Evolutionary conservation across 2,329 filamentous ascomycete genomes (phyloP), one percentile per base, ranked within the genome.

Genomic region (Paecilomyces variotii): DNA sequence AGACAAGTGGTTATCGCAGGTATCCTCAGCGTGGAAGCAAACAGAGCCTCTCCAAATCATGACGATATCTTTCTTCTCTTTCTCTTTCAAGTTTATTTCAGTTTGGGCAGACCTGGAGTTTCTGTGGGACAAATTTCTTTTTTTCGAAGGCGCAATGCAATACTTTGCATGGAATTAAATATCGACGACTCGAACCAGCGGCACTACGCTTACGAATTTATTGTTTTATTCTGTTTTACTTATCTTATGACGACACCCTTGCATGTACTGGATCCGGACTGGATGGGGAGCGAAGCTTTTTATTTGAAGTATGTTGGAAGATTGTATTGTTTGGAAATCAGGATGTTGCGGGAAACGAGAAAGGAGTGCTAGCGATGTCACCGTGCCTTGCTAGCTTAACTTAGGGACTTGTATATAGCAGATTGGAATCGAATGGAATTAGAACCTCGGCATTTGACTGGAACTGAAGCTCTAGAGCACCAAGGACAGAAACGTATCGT

Each of bases 21-120:
- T 59, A 59, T 35, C 55, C 61, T 10, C 60, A 58, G 39, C 65
- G 67, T 35, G 58, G 59, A 30, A 53, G 62, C 19, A 59, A 62
- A 51, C 68, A 45, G 53, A 59, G 58, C 12, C 4, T 24, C 51
- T 34, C 34, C 5, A 27, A 2, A 5, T 35, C 32, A 35, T 54
- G 39, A 14, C 39, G n/a, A 10, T 45, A 14, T 45, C 19, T 45
- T 9, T 19, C n/a, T 45, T 45, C 7, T 45, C 39, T 45, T 45
- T 45, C 5, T 19, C n/a, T 45, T 45, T 24, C 5, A n/a, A 9
- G 39, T 7, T 45, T 45, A n/a, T 45, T 24, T 45, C 24, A 24
- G 39, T 45, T 45, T 45, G 14, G 39, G n/a, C 14, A 45, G n/a
- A 19, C n/a, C 39, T 19, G 39, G 39, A 45, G 39, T 45, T n/a